These are phyloP conservation scores for Caryopteris hybrid DNA, from an alignment of 305 asterid species.

Conservation along the genomic window DNA sequence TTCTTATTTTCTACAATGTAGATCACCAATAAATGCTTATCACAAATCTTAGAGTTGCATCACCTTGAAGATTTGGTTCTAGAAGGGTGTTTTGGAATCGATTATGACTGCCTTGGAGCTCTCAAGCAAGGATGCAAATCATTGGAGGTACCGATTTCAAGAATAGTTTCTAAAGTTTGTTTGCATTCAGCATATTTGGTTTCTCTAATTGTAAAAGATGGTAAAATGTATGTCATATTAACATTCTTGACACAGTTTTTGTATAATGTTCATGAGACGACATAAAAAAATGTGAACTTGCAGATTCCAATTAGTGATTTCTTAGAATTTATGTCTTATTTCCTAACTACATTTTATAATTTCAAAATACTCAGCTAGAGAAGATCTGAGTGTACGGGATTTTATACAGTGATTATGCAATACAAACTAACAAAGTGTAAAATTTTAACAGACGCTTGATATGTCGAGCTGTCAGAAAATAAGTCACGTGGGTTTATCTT, in stretches of 20 bases:
- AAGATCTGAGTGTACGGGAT: background rate
- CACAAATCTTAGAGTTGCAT: slow-evolving; percentile 61
- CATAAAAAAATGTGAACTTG: background rate
- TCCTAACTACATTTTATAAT: background rate
- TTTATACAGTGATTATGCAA: background rate
- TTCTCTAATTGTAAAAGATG: background rate
- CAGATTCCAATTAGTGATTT: background rate
- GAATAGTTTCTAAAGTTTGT: background rate
- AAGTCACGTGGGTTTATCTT: slow-evolving; percentile 71
- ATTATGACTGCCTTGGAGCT: slow-evolving; percentile 64
- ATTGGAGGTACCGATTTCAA: slow-evolving; percentile 50
- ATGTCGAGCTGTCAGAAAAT: slow-evolving; percentile 88
- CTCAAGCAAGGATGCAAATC: slow-evolving; percentile 68
- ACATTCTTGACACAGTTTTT: background rate
- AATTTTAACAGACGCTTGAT: slow-evolving; percentile 56
- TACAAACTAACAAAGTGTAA: slow-evolving; percentile 5
- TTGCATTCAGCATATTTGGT: background rate
- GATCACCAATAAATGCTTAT: slow-evolving; percentile 69
- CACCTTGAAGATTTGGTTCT: slow-evolving; percentile 67
- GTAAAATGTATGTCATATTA: background rate
- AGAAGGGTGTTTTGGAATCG: slow-evolving; percentile 85
- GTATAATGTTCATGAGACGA: background rate
- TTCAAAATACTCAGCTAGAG: background rate
- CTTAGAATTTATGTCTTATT: background rate
- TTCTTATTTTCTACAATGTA: slow-evolving; percentile 21